Base-by-base conservation (phyloP, 345 rosid species). In the Salix brachista region DNA sequence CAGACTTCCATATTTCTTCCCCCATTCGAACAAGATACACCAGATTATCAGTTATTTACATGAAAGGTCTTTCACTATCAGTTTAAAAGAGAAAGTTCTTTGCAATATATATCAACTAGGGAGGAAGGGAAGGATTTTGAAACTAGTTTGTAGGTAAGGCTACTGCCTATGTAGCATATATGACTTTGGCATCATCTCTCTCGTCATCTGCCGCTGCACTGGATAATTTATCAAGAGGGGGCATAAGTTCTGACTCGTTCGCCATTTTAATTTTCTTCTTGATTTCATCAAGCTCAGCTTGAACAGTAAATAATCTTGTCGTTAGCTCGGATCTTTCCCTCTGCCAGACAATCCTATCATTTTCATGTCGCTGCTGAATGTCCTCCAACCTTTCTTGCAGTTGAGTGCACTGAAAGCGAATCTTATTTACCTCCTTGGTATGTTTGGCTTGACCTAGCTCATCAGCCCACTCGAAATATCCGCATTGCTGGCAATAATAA, bases 231-330 rank as follows among this genome's bases (percentile, higher is more conserved):
- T 71, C 76, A 36, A 78, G 3, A 8, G 80, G 80, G 7, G 80
- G 80, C 80, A 78, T 78, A 10, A 78, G 76, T 36, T 78, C 76
- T 7, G 75, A 78, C 65, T 78, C 80, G 7, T 65, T 72, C 5
- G 13, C 80, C 9, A 18, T 3, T 34, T 32, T 50, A 46, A 78
- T 71, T 37, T 28, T 78, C 19, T 23, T 25, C 54, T 65, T 71
- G 30, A 71, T 71, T 3, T 78, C 80, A 36, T 71, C 46, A n/a
- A 78, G 75, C 70, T 78, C 80, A 44, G 64, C 17, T 71, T 65
- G 52, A 41, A 71, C 36, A 30, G 36, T 50, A 1, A 8, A 50
- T 25, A 78, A 17, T 28, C 36, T 48, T 34, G 71, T 65, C 8
- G 34, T 65, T 23, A 78, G 80, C 76, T 78, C 80, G 3, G 48